Evolutionary conservation across 2,329 filamentous ascomycete genomes (phyloP).

Genomic region (Diaporthe ilicicola): DNA sequence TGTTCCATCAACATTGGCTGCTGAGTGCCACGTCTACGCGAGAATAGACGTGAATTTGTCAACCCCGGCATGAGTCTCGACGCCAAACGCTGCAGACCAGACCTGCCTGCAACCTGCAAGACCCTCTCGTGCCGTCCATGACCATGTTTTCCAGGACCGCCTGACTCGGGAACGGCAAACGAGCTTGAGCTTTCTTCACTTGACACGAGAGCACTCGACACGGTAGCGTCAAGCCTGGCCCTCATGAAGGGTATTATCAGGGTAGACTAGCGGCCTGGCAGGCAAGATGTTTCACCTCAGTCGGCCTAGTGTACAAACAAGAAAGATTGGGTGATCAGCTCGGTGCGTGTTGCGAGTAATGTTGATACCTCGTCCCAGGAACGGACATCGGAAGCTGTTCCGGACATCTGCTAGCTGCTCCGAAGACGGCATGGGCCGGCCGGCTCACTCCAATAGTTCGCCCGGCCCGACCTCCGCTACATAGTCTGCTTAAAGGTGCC

Average conservation of each 20-base stretch:
- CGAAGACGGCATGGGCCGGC: background rate
- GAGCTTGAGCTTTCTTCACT: too few species aligned
- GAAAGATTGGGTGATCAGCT: background rate
- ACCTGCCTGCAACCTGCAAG: too few species aligned
- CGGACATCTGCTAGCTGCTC: background rate
- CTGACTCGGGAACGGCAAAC: background rate
- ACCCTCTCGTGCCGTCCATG: background rate
- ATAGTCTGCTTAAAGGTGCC: background rate
- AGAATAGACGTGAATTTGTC: background rate
- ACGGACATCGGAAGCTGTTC: background rate
- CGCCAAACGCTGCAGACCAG: background rate
- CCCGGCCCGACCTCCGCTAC: background rate
- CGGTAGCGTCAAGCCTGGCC: too few species aligned
- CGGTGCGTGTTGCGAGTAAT: background rate
- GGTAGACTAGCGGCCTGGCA: too few species aligned
- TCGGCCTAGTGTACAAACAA: background rate
- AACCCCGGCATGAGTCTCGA: background rate
- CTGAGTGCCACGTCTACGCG: background rate
- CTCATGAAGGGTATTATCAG: too few species aligned
- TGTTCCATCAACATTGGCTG: background rate
- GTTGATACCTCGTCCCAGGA: background rate
- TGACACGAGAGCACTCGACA: too few species aligned
- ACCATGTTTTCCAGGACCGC: background rate
- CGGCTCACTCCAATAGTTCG: background rate
- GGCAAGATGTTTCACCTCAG: background rate